These are phyloP conservation scores for Athelia sp. DNA, from an alignment of 1,284 basidiomycete species.

Conservation along the genomic window DNA sequence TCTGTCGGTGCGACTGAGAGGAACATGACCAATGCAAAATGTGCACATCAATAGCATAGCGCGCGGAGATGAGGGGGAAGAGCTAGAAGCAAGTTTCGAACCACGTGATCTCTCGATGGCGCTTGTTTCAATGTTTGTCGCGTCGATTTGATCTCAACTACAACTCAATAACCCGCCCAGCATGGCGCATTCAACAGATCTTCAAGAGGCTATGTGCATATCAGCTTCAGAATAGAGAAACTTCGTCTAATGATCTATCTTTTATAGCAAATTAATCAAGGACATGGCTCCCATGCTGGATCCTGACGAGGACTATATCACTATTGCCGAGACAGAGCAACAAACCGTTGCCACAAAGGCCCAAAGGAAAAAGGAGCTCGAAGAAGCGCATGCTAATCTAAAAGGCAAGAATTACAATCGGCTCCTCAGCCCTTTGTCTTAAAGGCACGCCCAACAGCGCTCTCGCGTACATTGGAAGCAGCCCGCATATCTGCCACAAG, in stretches of 20 bases:
- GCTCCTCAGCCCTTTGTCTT: background rate
- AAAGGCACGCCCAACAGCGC: constrained; percentile 33
- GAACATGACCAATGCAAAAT: no score
- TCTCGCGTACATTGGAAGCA: constrained; percentile 61
- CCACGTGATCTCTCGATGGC: no score
- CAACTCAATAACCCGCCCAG: no score
- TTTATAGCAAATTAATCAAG: constrained; percentile 53
- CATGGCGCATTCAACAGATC: constrained; percentile 22
- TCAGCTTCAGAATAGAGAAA: background rate
- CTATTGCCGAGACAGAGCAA: constrained; percentile 66
- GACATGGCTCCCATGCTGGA: constrained; percentile 67
- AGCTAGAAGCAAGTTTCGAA: no score
- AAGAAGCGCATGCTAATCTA: constrained; percentile 55
- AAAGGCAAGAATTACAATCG: constrained; percentile 40
- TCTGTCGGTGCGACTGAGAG: no score
- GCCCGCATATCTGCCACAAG: constrained; percentile 67
- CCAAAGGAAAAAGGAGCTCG: constrained; percentile 55
- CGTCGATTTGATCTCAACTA: no score
- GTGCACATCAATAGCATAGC: no score
- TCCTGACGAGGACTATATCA: constrained; percentile 69
- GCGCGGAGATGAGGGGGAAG: no score
- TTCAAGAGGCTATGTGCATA: constrained; percentile 15
- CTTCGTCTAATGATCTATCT: background rate
- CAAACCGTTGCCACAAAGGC: constrained; percentile 52
- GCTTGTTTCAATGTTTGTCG: no score